Conservation (phyloP, 1,139 yeast genomes). For the Protomyces inundatus region DNA sequence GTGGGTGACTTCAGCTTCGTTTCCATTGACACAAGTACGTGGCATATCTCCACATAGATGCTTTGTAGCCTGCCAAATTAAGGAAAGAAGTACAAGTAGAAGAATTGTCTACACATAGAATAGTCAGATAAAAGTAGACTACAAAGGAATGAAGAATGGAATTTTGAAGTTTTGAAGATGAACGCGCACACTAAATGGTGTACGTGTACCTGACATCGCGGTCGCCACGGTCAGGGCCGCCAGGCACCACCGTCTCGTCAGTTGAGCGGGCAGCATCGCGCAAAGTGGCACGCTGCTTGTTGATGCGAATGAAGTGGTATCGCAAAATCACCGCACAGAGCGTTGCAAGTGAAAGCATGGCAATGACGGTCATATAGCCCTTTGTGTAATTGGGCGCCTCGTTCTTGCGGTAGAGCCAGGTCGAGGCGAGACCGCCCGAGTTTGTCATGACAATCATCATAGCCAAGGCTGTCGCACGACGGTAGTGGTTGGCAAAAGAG, state of each 20-base stretch:
- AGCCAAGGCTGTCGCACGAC: constrained; percentile 12
- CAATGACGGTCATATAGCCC: constrained; percentile 1
- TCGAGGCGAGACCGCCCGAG: constrained; percentile 15
- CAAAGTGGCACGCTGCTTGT: not conserved
- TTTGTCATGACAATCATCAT: constrained; percentile 19
- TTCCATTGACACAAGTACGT: no score
- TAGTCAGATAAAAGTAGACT: no score
- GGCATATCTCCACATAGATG: no score
- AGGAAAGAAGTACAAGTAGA: no score
- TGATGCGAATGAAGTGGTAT: not conserved
- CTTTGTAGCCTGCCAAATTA: no score
- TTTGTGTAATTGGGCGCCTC: not conserved
- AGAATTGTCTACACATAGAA: no score
- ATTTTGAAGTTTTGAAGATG: no score
- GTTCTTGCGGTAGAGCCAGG: constrained; percentile 14
- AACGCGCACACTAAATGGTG: not conserved
- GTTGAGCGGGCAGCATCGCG: not conserved
- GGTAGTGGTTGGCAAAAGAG: constrained; percentile 53
- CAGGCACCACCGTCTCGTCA: not conserved
- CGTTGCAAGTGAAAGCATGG: not conserved
- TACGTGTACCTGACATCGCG: not conserved
- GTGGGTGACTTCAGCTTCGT: no score
- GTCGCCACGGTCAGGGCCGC: not conserved
- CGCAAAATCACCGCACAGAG: not conserved
- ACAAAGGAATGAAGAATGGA: no score